Base-by-base conservation (phyloP, 495 filamentous ascomycete genomes). In the Xylaria acuta region DNA sequence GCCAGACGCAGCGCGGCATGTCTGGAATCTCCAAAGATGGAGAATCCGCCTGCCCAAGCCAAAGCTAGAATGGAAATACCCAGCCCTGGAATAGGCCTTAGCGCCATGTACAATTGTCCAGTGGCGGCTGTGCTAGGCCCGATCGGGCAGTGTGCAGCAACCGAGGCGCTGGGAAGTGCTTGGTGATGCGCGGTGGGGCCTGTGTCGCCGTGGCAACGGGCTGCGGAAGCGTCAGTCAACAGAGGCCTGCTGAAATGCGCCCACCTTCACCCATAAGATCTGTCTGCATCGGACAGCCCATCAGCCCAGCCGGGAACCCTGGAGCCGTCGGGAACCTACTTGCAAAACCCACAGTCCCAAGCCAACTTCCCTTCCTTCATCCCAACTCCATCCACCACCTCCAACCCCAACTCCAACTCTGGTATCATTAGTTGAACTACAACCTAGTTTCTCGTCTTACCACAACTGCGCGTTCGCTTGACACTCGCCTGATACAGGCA, bases 41-140 rank as follows among this genome's bases (percentile, higher is more conserved):
- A 8, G 38, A 64, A 64, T 54, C n/a, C 47, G 43, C 58, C 34
- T 32, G 54, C 54, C n/a, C 67, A 60, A 70, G 54, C 45, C 34
- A 14, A 22, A 11, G 43, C 68, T 64, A 70, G 68, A 40, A 34
- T 32, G 16, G 30, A 64, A 47, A 41, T 27, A n/a, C n/a, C n/a
- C n/a, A 45, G 58, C 20, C 34, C 25, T 38, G 34, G 58, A 38
- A n/a, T 1, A 60, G 27, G 2, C 25, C 1, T 47, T 72, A 72
- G 70, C 63, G 70, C 40, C 70, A 67, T 72, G 70, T 58, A 72
- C 59, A 65, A 72, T 59, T 67, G 63, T 40, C n/a, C 59, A 56
- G 49, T 64, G 47, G 70, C 63, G 27, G 38, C 25, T 34, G 4
- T 3, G 36, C 51, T 72, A 67, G 27, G 11, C 70, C 70, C 4